Conservation (phyloP, 1,284 basidiomycete species). For the Xanthoconium separans region DNA sequence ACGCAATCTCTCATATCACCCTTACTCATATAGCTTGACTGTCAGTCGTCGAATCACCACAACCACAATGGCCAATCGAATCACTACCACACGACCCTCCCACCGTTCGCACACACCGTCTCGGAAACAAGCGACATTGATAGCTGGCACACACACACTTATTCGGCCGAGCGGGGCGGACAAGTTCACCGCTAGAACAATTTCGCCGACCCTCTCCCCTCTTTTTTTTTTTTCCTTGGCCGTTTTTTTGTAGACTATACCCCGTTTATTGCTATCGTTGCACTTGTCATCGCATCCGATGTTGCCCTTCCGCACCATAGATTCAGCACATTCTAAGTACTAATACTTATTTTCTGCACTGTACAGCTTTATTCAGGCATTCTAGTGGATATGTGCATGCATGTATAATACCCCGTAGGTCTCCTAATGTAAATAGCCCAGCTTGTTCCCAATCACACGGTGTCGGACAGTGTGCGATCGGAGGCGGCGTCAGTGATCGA, state of each 20-base stretch:
- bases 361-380: constrained; percentile 36
- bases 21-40: not conserved
- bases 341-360: constrained; percentile 35
- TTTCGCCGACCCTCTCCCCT: not conserved
- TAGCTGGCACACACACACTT: constrained; percentile 52
- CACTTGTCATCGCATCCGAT: constrained; percentile 19
- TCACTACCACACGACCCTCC: constrained; percentile 39
- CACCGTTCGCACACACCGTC: constrained; percentile 45
- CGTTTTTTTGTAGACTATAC: constrained; percentile 32
- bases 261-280: constrained; percentile 35
- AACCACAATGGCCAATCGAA: constrained; percentile 35
- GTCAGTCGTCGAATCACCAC: constrained; percentile 36
- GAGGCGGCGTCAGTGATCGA: constrained; percentile 10
- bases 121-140: constrained; percentile 44
- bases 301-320: constrained; percentile 23
- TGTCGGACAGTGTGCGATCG: constrained; percentile 9
- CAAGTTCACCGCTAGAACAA: constrained; percentile 48
- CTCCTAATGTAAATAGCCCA: constrained; percentile 34
- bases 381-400: constrained; percentile 39
- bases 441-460: constrained; percentile 5
- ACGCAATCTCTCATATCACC: constrained; percentile 5
- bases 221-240: not conserved
- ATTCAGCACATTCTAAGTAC: constrained; percentile 28
- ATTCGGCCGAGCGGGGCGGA: constrained; percentile 56
- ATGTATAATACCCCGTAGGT: constrained; percentile 34